These are phyloP conservation scores for Strobilomyces dryophilus DNA, from an alignment of 768 basidiomycete genomes.

Conservation along the genomic window DNA sequence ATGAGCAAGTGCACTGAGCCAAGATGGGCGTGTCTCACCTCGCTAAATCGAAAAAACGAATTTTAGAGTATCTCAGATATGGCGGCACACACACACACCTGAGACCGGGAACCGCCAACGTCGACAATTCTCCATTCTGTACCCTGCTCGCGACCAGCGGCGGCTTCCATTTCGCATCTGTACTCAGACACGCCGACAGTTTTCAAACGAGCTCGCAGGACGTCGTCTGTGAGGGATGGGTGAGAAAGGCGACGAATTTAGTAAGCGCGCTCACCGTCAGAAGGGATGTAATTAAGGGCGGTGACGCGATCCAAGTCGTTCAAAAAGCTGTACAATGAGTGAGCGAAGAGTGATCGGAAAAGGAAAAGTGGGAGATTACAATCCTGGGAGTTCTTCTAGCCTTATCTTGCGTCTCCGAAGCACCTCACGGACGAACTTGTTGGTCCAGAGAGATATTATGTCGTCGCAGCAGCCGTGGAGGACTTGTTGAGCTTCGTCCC, in stretches of 20 bases:
- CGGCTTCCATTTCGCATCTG: constrained; percentile 75
- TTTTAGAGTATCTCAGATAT: constrained; percentile 1
- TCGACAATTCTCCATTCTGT: constrained; percentile 55
- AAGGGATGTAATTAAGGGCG: constrained; percentile 40
- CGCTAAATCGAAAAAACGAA: constrained; percentile 24
- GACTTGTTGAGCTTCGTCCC: constrained; percentile 39
- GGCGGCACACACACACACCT: constrained; percentile 33
- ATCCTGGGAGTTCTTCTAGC: constrained; percentile 48
- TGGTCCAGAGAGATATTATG: constrained; percentile 43
- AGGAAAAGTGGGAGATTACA: constrained; percentile 30
- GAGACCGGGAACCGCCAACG: constrained; percentile 49
- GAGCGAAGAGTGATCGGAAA: background rate
- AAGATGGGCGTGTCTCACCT: constrained; percentile 24
- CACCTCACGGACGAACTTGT: constrained; percentile 40
- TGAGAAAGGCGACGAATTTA: constrained; percentile 2
- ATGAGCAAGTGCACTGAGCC: constrained; percentile 8
- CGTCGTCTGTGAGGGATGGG: constrained; percentile 38
- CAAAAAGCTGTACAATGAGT: constrained; percentile 36
- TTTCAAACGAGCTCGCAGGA: constrained; percentile 49
- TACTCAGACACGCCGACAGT: constrained; percentile 79
- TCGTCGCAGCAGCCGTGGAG: constrained; percentile 40
- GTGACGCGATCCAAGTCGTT: constrained; percentile 50
- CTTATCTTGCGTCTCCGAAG: constrained; percentile 42
- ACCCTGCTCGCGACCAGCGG: constrained; percentile 44
- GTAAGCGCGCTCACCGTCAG: constrained; percentile 35